Evolutionary conservation across 1,284 basidiomycete genomes (phyloP), one percentile per base, ranked within the genome.

Genomic region (Pisolithus thermaeus): DNA sequence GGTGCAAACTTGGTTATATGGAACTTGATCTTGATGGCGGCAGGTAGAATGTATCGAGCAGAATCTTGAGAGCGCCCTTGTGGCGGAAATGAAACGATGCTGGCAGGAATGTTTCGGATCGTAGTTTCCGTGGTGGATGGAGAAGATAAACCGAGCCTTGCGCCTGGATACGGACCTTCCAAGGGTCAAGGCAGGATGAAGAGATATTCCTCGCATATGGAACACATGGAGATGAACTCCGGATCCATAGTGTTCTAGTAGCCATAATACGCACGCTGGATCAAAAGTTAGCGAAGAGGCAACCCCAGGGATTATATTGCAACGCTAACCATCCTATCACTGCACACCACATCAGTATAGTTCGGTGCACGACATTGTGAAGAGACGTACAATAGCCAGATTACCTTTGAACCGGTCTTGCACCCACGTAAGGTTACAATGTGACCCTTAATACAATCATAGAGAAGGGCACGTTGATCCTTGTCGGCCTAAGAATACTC

Each of bases 351-450:
- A 55, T 65, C 38, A 60, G 49, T 18, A 44, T 46, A 30, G 11
- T 36, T 23, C 23, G 20, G 37, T 4, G 20, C 18, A 11, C 40
- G 9, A 44, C 14, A 43, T 27, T 30, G 8, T 11, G 47, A 56
- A 27, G 44, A 46, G 27, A 79, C 87, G 56, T 68, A 90, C 87
- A 91, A 91, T 46, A 91, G 75, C 89, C 88, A 91, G 61, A 90
- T 90, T 59, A 90, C 87, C 62, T 89, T 90, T 0, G 88, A 90
- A 25, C 88, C 88, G 2, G 89, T 89, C 73, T 90, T 90, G 64
- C 87, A 90, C 27, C 88, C 88, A 30, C 89, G 80, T 23, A 91
- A 73, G 12, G 89, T 91, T 46, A 91, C 88, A 54, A 90, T 88
- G 60, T 91, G 89, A 1, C 87, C 85, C 38, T 84, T 78, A 58